These are phyloP conservation scores for Acanthamoeba healyi DNA, from an alignment of 208 protist genomes.

Conservation along the genomic window DNA sequence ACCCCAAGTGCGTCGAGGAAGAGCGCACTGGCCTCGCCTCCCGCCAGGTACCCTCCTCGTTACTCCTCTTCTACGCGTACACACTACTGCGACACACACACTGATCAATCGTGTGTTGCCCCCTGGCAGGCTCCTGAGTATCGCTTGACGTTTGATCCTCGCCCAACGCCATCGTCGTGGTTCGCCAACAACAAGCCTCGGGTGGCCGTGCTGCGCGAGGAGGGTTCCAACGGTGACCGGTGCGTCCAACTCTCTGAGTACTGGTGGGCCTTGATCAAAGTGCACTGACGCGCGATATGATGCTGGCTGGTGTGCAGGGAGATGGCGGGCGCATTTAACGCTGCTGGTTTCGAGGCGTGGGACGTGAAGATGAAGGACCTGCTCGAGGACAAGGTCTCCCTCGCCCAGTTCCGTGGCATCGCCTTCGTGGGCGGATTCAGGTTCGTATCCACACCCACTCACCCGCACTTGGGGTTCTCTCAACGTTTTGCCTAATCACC, in stretches of 20 bases:
- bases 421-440: conserved; percentile 91
- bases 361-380: conserved; percentile 89
- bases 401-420: conserved; percentile 87
- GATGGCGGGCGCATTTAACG: conserved; percentile 86
- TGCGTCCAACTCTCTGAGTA: background rate
- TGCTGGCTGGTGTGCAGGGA: conserved; percentile 76
- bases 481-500: background rate
- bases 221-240: conserved; percentile 88
- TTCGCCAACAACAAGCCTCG: background rate
- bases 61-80: background rate
- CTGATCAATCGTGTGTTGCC: too few relatives aligned
- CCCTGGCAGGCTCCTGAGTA: background rate
- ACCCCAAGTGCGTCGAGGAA: conserved; percentile 82
- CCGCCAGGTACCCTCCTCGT: conserved; percentile 5
- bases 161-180: conserved; percentile 31
- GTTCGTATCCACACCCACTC: background rate
- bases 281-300: background rate
- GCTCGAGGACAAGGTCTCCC: conserved; percentile 65
- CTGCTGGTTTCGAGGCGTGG: conserved; percentile 88
- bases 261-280: background rate
- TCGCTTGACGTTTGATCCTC: conserved; percentile 1
- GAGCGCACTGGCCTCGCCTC: conserved; percentile 79
- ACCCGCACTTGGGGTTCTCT: background rate
- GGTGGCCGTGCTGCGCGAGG: conserved; percentile 83
- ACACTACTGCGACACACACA: too few relatives aligned